Evolutionary conservation across 805 yeast genomes (phyloP).

Genomic region (Dipodascus albidus): DNA sequence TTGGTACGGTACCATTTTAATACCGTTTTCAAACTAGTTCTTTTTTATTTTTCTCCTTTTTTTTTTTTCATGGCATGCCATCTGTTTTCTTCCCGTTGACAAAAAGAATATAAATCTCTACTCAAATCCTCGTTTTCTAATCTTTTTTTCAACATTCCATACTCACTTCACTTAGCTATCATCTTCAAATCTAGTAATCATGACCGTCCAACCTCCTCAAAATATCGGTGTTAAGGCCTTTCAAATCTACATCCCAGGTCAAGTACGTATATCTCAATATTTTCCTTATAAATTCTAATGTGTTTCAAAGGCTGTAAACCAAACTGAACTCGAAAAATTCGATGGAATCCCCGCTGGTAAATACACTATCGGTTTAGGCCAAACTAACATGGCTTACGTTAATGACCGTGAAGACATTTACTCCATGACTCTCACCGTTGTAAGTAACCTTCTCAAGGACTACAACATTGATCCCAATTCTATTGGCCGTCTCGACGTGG

Average conservation of each 20-base stretch:
- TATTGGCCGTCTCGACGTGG: slow-evolving; percentile 94
- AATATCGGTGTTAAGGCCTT: slow-evolving; percentile 96
- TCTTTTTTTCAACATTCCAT: not conserved
- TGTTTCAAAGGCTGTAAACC: slow-evolving; percentile 53
- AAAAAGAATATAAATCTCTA: not conserved
- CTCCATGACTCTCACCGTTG: slow-evolving; percentile 86
- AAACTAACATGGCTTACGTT: slow-evolving; percentile 95
- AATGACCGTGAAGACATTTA: slow-evolving; percentile 96
- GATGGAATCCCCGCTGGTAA: slow-evolving; percentile 89
- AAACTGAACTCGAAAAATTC: slow-evolving; percentile 71
- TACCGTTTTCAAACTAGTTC: not conserved
- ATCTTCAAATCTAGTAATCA: too few relatives aligned
- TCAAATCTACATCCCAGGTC: slow-evolving; percentile 81
- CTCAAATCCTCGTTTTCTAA: not conserved
- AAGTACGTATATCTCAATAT: slow-evolving; percentile 30
- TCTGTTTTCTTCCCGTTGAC: not conserved
- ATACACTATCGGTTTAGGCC: slow-evolving; percentile 97
- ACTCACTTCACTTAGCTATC: not conserved
- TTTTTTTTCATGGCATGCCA: not conserved
- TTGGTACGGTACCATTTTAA: not conserved
- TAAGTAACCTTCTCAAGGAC: slow-evolving; percentile 64
- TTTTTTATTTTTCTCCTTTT: slow-evolving; percentile 1
- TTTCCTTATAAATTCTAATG: not conserved
- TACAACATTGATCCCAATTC: slow-evolving; percentile 69
- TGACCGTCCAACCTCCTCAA: slow-evolving; percentile 35